These are phyloP conservation scores for Metschnikowia colocasiae DNA, from an alignment of 805 yeast species.

Conservation along the genomic window DNA sequence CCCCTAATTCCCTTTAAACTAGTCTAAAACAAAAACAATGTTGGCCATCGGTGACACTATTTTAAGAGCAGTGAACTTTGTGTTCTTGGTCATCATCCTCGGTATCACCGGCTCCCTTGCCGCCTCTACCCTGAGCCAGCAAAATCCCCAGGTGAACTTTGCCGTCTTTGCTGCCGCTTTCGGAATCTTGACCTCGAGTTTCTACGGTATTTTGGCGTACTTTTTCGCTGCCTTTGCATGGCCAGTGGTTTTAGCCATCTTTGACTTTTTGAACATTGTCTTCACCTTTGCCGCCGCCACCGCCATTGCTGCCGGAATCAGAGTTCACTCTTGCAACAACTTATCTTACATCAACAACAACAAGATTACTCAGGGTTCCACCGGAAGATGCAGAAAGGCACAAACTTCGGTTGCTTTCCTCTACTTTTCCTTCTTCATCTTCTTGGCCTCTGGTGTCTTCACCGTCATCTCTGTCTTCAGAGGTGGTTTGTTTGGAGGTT, in stretches of 20 bases:
- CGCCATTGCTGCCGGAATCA: slow-evolving; percentile 87
- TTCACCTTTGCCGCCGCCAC: slow-evolving; percentile 95
- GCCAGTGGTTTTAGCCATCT: slow-evolving; percentile 69
- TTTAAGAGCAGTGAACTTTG: slow-evolving; percentile 71
- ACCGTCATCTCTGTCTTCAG: slow-evolving; percentile 52
- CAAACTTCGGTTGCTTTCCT: slow-evolving; percentile 82
- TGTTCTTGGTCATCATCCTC: slow-evolving; percentile 70
- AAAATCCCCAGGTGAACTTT: slow-evolving; percentile 81
- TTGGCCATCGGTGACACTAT: slow-evolving; percentile 71
- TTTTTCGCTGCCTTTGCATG: slow-evolving; percentile 78
- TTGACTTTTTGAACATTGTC: slow-evolving; percentile 85
- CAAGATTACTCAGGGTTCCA: slow-evolving; percentile 68
- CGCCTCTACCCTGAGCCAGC: slow-evolving; percentile 50
- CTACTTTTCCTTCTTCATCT: slow-evolving; percentile 77
- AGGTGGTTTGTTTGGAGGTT: slow-evolving; percentile 46
- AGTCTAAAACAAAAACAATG: slow-evolving; percentile 29
- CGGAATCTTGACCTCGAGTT: slow-evolving; percentile 73
- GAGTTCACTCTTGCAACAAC: slow-evolving; percentile 83
- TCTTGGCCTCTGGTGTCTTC: slow-evolving; percentile 61
- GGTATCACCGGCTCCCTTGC: slow-evolving; percentile 90
- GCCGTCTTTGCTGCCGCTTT: slow-evolving; percentile 84
- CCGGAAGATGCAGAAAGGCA: slow-evolving; percentile 90
- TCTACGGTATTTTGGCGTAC: slow-evolving; percentile 77
- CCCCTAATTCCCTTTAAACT: neutral
- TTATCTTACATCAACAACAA: slow-evolving; percentile 62